Conservation (phyloP, 768 basidiomycete genomes). For the Agaricus sinodeliciosus region DNA sequence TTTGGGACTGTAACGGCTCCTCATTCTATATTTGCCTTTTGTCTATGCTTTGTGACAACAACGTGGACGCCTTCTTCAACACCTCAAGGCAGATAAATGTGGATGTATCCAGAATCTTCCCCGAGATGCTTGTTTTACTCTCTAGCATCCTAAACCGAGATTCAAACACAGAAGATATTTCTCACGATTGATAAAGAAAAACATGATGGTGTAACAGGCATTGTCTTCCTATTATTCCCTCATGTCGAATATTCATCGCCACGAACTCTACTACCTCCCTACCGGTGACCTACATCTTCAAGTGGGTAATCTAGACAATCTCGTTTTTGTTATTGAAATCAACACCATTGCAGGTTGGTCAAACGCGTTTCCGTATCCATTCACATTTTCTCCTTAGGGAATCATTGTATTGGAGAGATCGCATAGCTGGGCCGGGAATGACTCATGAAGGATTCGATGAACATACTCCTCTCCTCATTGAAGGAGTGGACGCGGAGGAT, state of each 20-base stretch:
- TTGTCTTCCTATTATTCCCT: no score
- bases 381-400: conserved; percentile 57
- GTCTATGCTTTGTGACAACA: no score
- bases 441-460: conserved; percentile 23
- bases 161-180: no score
- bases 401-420: conserved; percentile 37
- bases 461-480: conserved; percentile 29
- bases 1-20: no score
- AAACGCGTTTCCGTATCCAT: conserved; percentile 49
- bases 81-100: no score
- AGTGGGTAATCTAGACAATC: conserved; percentile 27
- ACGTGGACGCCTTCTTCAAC: no score
- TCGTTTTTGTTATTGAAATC: background rate
- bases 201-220: no score
- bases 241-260: conserved; percentile 3
- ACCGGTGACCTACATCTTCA: conserved; percentile 48
- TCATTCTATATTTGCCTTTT: no score
- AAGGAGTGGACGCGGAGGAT: conserved; percentile 24
- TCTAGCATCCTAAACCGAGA: no score
- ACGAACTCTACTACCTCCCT: conserved; percentile 40
- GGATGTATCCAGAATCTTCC: no score
- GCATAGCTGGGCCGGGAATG: conserved; percentile 24
- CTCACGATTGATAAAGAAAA: no score
- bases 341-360: conserved; percentile 38
- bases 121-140: no score